Evolutionary conservation across 2,329 filamentous ascomycete species (phyloP), one percentile per base, ranked within the genome.

Genomic region (Pestalotiopsis fici): DNA sequence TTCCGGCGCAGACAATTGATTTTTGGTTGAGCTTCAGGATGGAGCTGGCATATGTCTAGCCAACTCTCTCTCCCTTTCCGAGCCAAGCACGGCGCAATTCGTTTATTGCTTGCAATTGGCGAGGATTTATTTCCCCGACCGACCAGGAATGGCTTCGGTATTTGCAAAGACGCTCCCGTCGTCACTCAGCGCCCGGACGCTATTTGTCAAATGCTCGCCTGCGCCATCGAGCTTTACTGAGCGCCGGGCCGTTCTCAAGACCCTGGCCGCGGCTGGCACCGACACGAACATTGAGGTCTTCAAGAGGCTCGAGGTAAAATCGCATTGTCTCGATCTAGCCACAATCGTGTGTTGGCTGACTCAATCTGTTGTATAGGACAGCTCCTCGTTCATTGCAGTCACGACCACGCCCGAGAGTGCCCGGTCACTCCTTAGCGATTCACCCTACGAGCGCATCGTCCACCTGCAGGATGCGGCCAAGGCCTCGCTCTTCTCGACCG

Each of bases 171-270:
- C 77, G 64, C 71, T 76, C 57, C 76, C 72, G 35, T 68, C 71
- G n/a, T 69, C 71, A 28, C 67, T 77, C 43, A 70, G 66, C 55
- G 72, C 75, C 9, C 74, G 76, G n/a, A 74, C 76, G 7, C 65
- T 89, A 37, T 84, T 84, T 67, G 72, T 89, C 69, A 81, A 80
- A 47, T 86, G 88, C 23, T 75, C 77, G n/a, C 87, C 87, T 15
- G 73, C 82, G 13, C 87, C 87, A 12, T 72, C 78, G n/a, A 85
- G 70, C 59, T 83, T 89, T 70, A 80, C 82, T 35, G 86, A 89
- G 76, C 84, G 87, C 6, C 85, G 86, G 27, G 86, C 86, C 7
- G 80, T 89, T 23, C 77, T 89, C 39, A 83, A 83, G 56, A 80
- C 83, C 31, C 78, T 89, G 25, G 82, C 87, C 75, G 79, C 80